Base-by-base conservation (phyloP, 192 early-diverging fungal genomes). In the Obelidium mucronatum region DNA sequence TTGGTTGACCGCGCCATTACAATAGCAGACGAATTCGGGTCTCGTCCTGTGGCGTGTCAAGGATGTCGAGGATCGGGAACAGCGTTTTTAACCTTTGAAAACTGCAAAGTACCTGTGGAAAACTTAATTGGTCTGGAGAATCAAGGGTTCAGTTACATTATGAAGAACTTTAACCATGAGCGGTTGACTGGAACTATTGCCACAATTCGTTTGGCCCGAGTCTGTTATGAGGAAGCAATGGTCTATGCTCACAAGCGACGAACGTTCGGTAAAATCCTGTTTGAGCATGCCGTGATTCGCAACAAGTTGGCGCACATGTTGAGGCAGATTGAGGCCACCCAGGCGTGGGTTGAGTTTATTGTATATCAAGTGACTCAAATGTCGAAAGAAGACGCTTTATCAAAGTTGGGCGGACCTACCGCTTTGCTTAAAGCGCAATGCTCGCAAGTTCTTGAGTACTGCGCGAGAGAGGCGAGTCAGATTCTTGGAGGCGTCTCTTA, bases 401-500 rank as follows among this genome's bases (percentile, higher is more conserved):
- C 31, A 55, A 89, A 92, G 67, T 79, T 95, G 5, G 94, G 94
- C 63, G 94, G 94, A 2, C 92, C 93, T 2, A 94, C 94, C 80
- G 94, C 94, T 8, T 78, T 95, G 58, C 84, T 92, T 72, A 95
- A 95, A 81, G 93, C 92, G 13, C 92, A 94, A 73, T 60, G 89
- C 1, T 93, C 93, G 5, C 92, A 91, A 70, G 94, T 93, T 2
- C 88, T 95, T 69, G 94, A 95, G 74, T 95, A 81, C 79, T 94
- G 93, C 77, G 93, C 93, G 33, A 89, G 94, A 61, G 94, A 95
- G 81, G 94, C 94, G 15, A 84, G 91, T 26, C 94, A 94, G 81
- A 94, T 95, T 76, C 93, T 94, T 86, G 94, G 94, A 73, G 94
- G 94, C 40, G 70, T 95, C 30, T 77, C 91, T 0, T 95, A 94